phyloP scores from a whole-genome alignment of 179 eudicot species.

The Drosera spatulata region DNA sequence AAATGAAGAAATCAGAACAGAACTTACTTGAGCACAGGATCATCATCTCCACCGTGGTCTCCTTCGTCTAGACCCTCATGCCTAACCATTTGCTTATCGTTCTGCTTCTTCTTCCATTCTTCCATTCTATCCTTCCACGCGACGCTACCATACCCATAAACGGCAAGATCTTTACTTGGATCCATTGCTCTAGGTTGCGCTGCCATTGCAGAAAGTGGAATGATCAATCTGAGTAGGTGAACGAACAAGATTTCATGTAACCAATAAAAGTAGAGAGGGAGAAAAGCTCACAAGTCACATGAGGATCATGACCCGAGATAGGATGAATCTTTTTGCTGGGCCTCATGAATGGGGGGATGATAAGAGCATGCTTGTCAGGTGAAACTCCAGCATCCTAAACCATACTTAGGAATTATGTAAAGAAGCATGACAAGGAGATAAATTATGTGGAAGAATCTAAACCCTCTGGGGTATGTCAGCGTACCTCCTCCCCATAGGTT shows the following conservation, averaged over 20 bases:
- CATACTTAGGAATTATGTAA: slow-evolving; percentile 3
- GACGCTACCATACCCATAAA: slow-evolving; percentile 78
- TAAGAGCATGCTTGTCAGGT: slow-evolving; percentile 81
- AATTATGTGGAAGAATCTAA: neutral
- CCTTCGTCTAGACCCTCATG: slow-evolving; percentile 67
- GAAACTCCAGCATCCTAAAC: slow-evolving; percentile 72
- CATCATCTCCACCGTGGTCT: slow-evolving; percentile 64
- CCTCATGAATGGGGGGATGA: slow-evolving; percentile 70
- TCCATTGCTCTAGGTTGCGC: slow-evolving; percentile 90
- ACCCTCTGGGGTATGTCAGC: neutral
- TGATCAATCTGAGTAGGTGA: neutral
- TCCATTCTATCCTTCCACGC: slow-evolving; percentile 98
- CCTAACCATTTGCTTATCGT: slow-evolving; percentile 36
- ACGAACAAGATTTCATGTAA: neutral
- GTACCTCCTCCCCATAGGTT: slow-evolving; percentile 82
- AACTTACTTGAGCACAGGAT: slow-evolving; percentile 20
- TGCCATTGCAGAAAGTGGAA: slow-evolving; percentile 40
- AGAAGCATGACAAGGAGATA: neutral
- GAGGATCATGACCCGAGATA: slow-evolving; percentile 51
- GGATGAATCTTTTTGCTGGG: slow-evolving; percentile 76
- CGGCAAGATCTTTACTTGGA: slow-evolving; percentile 83
- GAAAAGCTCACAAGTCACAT: slow-evolving; percentile 53
- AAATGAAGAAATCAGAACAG: no score
- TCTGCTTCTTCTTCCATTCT: slow-evolving; percentile 90
- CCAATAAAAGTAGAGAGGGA: neutral